Evolutionary conservation across 2,329 filamentous ascomycete genomes (phyloP), one percentile per base, ranked within the genome.

Genomic region (Exophiala xenobiotica): DNA sequence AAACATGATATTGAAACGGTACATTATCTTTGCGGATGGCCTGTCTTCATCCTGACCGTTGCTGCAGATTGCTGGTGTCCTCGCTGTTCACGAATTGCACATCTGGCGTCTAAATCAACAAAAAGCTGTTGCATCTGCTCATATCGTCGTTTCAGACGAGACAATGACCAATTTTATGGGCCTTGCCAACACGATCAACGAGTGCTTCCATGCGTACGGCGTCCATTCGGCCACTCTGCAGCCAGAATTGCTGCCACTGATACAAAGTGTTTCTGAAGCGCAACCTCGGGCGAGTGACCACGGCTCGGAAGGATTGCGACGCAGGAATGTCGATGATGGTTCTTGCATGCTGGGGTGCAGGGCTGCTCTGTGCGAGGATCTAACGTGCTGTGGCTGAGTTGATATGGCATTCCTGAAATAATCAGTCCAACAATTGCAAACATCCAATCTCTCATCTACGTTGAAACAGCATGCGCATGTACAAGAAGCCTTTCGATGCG

Each of bases 91-190:
- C 57, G 85, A 90, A 60, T 73, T 90, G 12, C 86, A 88, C 59
- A 79, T 89, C 55, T 90, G 87, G 86, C 77, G 82, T 2, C 74
- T 90, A 2, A 82, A 86, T 63, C 85, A 91, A 68, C 75, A 76
- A 45, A 88, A 87, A 62, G 74, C 80, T 3, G 75, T 90, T 40
- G 87, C 87, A 6, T 83, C 83, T 1, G 86, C 83, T 1, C 86
- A 89, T 63, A 71, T 90, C 1, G 75, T 85, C 0, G 78, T 89
- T 12, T 75, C 77, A 1, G 78, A 82, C 54, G 72, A 77, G 45
- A 76, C 77, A 6, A 67, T 87, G 19, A 43, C 26, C 7, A 71
- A 72, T 43, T 89, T 89, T 64, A 77, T 81, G 69, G 72, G 74
- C 44, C 78, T 79, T 53, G 81, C 83, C 1, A 79, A 77, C 60